A percentile compares a stretch with the other conserved stretches of the same genome.
Evolutionary conservation across 2,329 filamentous ascomycete genomes (phyloP).

Genomic region (Cladorrhinum sp.): DNA sequence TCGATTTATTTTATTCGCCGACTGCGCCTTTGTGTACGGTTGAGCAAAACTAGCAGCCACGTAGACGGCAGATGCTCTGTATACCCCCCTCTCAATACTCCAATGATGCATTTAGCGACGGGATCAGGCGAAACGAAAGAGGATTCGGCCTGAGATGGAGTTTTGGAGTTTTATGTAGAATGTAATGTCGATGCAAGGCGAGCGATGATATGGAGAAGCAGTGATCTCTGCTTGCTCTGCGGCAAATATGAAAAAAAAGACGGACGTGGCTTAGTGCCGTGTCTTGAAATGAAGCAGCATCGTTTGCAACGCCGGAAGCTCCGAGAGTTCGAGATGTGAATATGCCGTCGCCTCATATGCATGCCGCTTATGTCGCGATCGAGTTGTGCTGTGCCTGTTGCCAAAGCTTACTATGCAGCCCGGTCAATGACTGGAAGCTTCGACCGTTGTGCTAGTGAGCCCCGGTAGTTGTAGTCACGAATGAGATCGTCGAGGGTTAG

Average conservation of each 20-base stretch:
- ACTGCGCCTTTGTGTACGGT: not conserved
- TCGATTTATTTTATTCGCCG: slow-evolving; percentile 1
- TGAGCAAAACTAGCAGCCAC: slow-evolving; percentile 9
- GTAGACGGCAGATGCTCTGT: slow-evolving; percentile 19
- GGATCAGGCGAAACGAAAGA: slow-evolving; percentile 19
- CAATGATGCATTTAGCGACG: slow-evolving; percentile 29
- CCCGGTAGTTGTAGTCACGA: not conserved
- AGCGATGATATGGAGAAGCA: slow-evolving; percentile 23
- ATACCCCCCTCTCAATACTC: slow-evolving; percentile 26
- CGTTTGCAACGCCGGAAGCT: not conserved
- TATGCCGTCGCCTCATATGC: not conserved
- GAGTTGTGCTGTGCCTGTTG: not conserved
- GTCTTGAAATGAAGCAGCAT: slow-evolving; percentile 3
- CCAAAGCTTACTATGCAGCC: not conserved
- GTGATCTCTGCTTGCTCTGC: slow-evolving; percentile 2
- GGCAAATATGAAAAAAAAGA: not conserved
- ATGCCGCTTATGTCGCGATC: not conserved
- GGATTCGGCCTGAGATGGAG: slow-evolving; percentile 25
- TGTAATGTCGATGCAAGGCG: slow-evolving; percentile 20
- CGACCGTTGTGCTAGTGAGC: not conserved
- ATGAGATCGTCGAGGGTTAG: not conserved
- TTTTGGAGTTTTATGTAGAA: slow-evolving; percentile 29
- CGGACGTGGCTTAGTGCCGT: not conserved
- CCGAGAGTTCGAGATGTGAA: not conserved
- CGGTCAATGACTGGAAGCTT: not conserved